phyloP scores from a whole-genome alignment of 2,329 filamentous ascomycete genomes.

The Ascocoryne sarcoides region DNA sequence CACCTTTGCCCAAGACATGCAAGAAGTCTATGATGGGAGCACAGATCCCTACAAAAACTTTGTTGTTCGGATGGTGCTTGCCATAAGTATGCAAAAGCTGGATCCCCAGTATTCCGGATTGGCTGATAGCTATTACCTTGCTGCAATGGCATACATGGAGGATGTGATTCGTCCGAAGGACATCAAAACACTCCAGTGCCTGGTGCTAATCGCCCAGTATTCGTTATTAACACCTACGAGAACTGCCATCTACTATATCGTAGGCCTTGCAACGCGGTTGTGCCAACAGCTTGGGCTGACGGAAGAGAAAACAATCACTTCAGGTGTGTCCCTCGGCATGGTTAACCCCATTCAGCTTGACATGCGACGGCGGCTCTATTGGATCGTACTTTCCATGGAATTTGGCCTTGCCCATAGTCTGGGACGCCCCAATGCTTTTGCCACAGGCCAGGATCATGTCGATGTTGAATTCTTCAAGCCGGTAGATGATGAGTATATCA shows the following conservation, averaged over 20 bases:
- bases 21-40: conserved; percentile 71
- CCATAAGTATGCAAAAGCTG: conserved; percentile 89
- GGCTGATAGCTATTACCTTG: conserved; percentile 89
- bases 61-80: conserved; percentile 81
- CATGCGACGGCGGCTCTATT: conserved; percentile 79
- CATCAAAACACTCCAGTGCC: conserved; percentile 80
- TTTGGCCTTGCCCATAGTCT: conserved; percentile 79
- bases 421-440: conserved; percentile 78
- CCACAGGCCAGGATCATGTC: conserved; percentile 71
- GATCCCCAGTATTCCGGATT: conserved; percentile 84
- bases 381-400: conserved; percentile 85
- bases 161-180: conserved; percentile 81
- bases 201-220: conserved; percentile 80
- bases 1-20: conserved; percentile 64
- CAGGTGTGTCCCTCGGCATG: conserved; percentile 44
- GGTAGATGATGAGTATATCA: conserved; percentile 78
- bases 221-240: conserved; percentile 86
- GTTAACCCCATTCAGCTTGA: conserved; percentile 72
- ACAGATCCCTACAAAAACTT: conserved; percentile 80
- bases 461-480: conserved; percentile 79
- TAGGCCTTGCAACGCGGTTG: conserved; percentile 79
- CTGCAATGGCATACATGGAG: conserved; percentile 78
- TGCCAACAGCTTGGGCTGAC: conserved; percentile 82
- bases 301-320: conserved; percentile 78
- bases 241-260: conserved; percentile 86